Evolutionary conservation across 805 yeast genomes (phyloP).

Genomic region (Kurtzmaniella fragi): DNA sequence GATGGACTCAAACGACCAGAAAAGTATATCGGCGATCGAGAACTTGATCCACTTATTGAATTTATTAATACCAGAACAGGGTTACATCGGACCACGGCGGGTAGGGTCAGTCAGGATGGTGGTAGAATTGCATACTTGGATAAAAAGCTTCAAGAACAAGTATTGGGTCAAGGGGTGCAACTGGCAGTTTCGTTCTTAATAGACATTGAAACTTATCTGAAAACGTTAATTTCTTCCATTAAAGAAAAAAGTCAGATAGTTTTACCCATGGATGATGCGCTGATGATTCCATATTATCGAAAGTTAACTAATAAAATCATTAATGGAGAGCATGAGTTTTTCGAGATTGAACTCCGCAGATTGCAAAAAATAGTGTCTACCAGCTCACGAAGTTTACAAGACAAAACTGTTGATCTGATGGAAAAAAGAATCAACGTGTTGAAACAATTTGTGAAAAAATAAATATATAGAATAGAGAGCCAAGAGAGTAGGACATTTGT

Average conservation of each 20-base stretch:
- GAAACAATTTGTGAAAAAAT: constrained; percentile 6
- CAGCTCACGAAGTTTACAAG: constrained; percentile 27
- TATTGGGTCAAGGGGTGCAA: constrained; percentile 1
- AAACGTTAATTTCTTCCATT: background rate
- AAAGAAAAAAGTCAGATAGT: constrained; percentile 7
- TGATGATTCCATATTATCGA: constrained; percentile 41
- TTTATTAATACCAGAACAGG: constrained; percentile 25
- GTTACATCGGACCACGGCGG: constrained; percentile 25
- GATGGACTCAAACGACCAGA: constrained; percentile 23
- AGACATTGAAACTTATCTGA: constrained; percentile 7
- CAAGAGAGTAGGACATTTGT: too few relatives aligned
- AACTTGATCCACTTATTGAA: constrained; percentile 15
- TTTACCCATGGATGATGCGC: constrained; percentile 12
- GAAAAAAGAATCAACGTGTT: constrained; percentile 49
- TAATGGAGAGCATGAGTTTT: constrained; percentile 39
- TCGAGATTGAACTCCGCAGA: constrained; percentile 43
- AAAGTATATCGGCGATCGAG: constrained; percentile 20
- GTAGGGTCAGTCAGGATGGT: constrained; percentile 25
- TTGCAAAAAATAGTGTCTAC: constrained; percentile 37
- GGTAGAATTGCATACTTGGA: constrained; percentile 26
- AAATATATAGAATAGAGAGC: constrained; percentile 1
- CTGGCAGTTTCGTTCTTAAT: constrained; percentile 8
- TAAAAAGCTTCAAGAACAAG: constrained; percentile 3
- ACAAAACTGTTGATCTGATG: constrained; percentile 46
- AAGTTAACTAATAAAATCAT: constrained; percentile 41